A percentile compares a stretch with the other conserved stretches of the same genome.
Evolutionary conservation across 1,139 yeast genomes (phyloP).

Genomic region (Geotrichum bryndzae): DNA sequence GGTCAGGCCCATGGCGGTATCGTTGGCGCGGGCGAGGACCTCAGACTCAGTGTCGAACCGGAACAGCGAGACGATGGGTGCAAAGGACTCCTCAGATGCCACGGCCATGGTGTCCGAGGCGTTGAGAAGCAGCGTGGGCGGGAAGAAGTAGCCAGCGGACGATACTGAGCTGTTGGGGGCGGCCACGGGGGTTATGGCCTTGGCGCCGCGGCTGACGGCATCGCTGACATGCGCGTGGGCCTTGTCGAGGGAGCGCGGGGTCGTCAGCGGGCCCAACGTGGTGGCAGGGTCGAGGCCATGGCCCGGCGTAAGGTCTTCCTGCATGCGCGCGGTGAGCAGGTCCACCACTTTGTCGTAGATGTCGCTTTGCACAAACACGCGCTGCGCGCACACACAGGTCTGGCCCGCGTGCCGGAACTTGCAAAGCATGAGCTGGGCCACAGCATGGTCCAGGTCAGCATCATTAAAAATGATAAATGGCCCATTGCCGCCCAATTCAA

Average conservation of each 20-base stretch:
- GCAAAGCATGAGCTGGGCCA: constrained; percentile 28
- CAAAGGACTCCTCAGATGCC: constrained; percentile 64
- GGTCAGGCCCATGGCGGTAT: constrained; percentile 53
- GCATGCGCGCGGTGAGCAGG: constrained; percentile 47
- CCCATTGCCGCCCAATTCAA: constrained; percentile 84
- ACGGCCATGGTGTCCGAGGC: constrained; percentile 56
- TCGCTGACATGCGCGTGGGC: constrained; percentile 57
- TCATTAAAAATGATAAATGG: constrained; percentile 75
- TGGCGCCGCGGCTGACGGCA: constrained; percentile 61
- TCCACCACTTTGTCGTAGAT: constrained; percentile 61
- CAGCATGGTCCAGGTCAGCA: constrained; percentile 60
- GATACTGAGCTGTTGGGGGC: constrained; percentile 38
- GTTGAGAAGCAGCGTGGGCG: constrained; percentile 55
- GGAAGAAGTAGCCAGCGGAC: constrained; percentile 42
- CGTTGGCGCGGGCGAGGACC: constrained; percentile 57
- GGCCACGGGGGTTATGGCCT: constrained; percentile 39
- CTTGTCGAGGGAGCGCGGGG: constrained; percentile 49
- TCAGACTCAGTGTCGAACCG: constrained; percentile 49
- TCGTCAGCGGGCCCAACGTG: constrained; percentile 68
- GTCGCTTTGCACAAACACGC: constrained; percentile 70
- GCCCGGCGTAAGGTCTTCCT: constrained; percentile 50
- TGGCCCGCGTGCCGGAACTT: constrained; percentile 64
- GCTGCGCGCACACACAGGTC: constrained; percentile 84
- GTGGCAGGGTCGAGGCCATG: constrained; percentile 53
- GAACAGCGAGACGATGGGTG: constrained; percentile 57